Evolutionary conservation across 2,329 filamentous ascomycete species (phyloP), one percentile per base, ranked within the genome.

Genomic region (Fusarium torulosum): DNA sequence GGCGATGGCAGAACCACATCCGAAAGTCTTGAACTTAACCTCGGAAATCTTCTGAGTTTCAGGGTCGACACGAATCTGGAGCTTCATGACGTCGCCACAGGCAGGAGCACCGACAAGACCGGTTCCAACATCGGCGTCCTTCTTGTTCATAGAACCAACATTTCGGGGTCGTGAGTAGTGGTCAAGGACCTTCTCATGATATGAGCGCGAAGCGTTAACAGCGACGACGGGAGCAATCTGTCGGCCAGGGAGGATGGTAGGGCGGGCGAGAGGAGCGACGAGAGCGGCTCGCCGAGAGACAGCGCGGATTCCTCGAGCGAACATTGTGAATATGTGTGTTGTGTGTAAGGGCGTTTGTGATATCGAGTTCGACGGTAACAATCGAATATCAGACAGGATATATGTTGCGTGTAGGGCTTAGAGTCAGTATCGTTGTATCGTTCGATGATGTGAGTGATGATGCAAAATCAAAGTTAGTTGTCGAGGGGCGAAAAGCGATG

Each of bases 11-110:
- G 90, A 94, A 55, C 94, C 94, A 79, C 94, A 97, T 51, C 94
- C 94, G 77, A 97, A 97, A 0, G 94, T 97, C 89, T 97, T 97
- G 88, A 97, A 97, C 82, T 96, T 96, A 78, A 97, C 94, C 74
- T 97, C 95, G 74, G 90, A 90, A 78, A 97, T 97, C 72, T 90
- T 95, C 79, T 96, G 92, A 75, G 89, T 93, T 73, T 91, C 86
- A 69, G 92, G 92, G 81, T 97, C 94, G 74, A 97, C 94, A 60
- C 93, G 90, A 81, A 96, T 96, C 76, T 82, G 77, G 8, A 79
- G 72, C 83, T 96, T 96, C 91, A 96, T 96, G 68, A 96, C 93
- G 79, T 96, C 93, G 79, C 93, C 93, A 77, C 93, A 96, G 43
- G 93, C 93, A 43, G 93, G 93, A 15, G 93, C 93, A 72, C 93